These are phyloP conservation scores for Tardiomyces blankii DNA, from an alignment of 1,139 yeast species.

Conservation along the genomic window DNA sequence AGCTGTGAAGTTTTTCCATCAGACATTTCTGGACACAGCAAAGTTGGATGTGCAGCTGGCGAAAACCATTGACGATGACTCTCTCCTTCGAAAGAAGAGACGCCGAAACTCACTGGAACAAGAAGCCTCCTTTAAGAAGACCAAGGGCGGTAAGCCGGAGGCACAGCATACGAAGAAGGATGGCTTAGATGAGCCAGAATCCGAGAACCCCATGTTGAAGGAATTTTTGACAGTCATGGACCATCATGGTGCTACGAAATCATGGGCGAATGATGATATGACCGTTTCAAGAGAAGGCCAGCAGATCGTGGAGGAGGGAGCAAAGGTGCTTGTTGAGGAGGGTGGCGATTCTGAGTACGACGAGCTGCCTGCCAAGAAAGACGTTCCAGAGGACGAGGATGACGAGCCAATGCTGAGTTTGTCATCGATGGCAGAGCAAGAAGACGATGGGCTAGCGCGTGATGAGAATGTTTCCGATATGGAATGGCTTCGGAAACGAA, in stretches of 20 bases:
- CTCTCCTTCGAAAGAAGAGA: constrained; percentile 4
- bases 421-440: constrained; percentile 4
- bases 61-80: constrained; percentile 35
- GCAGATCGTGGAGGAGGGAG: constrained; percentile 15
- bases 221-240: constrained; percentile 81
- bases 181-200: constrained; percentile 7
- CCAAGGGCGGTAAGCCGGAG: constrained; percentile 25
- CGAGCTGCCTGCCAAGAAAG: constrained; percentile 10
- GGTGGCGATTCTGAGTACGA: constrained; percentile 22
- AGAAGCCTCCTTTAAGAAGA: constrained; percentile 20
- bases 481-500: constrained; percentile 78
- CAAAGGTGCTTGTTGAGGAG: constrained; percentile 10
- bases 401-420: constrained; percentile 12
- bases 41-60: constrained; percentile 72
- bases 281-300: constrained; percentile 8
- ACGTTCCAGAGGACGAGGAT: constrained; percentile 15
- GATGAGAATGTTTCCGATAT: constrained; percentile 47
- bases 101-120: constrained; percentile 17
- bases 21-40: constrained; percentile 74
- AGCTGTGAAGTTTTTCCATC: constrained; percentile 68
- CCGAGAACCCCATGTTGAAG: constrained; percentile 50
- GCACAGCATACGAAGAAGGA: constrained; percentile 29
- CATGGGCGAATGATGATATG: constrained; percentile 59
- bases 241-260: constrained; percentile 49
- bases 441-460: constrained; percentile 1